These are phyloP conservation scores for Colletotrichum lentis DNA, from an alignment of 2,329 filamentous ascomycete genomes.

Conservation along the genomic window DNA sequence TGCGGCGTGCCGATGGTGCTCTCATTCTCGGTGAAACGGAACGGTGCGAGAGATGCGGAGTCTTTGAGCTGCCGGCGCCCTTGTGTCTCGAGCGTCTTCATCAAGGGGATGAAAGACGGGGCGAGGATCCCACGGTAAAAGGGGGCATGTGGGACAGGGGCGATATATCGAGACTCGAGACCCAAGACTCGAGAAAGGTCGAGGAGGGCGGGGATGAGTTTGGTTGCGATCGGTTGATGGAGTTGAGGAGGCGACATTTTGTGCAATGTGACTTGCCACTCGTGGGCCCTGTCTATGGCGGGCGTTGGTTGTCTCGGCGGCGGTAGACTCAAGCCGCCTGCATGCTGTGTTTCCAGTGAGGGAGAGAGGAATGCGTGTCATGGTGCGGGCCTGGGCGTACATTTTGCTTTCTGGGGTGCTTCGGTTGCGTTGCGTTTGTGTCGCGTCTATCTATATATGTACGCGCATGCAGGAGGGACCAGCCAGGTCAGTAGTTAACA, in stretches of 20 bases:
- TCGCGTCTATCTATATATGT: background rate
- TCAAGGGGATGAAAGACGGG: conserved; percentile 8
- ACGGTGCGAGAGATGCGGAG: conserved; percentile 32
- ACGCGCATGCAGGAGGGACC: background rate
- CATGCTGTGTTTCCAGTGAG: conserved; percentile 7
- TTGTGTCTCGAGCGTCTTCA: conserved; percentile 16
- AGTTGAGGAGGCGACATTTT: conserved; percentile 5
- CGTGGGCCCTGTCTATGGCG: conserved; percentile 17
- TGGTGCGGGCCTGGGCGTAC: background rate
- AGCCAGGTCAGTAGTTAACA: conserved; percentile 4
- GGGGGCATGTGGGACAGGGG: background rate
- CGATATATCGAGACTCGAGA: background rate
- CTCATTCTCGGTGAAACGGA: conserved; percentile 31
- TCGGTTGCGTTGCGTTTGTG: conserved; percentile 5
- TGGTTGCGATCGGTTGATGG: background rate
- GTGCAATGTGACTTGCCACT: conserved; percentile 15
- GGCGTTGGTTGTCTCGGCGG: conserved; percentile 20
- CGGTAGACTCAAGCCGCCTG: background rate
- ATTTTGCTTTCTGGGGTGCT: background rate
- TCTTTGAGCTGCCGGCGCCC: conserved; percentile 28
- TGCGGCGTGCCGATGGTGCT: conserved; percentile 8
- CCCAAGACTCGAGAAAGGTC: too few relatives aligned
- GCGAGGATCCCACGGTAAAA: conserved; percentile 5
- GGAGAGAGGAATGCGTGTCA: conserved; percentile 15
- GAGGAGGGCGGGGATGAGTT: background rate